phyloP scores from a whole-genome alignment of 768 basidiomycete species.

The Naematelia aurantialba region DNA sequence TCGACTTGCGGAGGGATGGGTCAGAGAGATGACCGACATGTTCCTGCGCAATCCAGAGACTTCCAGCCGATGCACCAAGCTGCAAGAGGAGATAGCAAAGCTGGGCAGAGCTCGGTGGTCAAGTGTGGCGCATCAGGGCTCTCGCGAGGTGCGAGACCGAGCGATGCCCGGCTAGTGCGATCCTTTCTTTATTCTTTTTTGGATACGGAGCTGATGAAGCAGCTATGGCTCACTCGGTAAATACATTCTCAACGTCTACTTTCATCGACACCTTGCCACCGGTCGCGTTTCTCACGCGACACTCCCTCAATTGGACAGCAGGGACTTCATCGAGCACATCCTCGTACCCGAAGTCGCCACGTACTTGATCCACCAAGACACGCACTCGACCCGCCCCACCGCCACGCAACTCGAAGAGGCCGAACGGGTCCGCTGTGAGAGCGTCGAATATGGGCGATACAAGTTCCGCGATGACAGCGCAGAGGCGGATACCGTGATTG shows the following conservation, averaged over 20 bases:
- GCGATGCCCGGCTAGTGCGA: slow-evolving; percentile 10
- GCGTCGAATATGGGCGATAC: neutral
- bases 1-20: slow-evolving; percentile 20
- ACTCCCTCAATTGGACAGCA: slow-evolving; percentile 25
- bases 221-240: slow-evolving; percentile 39
- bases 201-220: slow-evolving; percentile 1
- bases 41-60: neutral
- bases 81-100: neutral
- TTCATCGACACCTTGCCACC: slow-evolving; percentile 21
- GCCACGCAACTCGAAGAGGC: neutral
- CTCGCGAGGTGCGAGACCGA: neutral
- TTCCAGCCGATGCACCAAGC: neutral
- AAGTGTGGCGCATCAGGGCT: neutral
- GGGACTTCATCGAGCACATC: slow-evolving; percentile 75
- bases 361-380: slow-evolving; percentile 77
- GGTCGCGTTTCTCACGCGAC: slow-evolving; percentile 6
- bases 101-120: neutral
- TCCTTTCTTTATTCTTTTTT: neutral
- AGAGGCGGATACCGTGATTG: neutral
- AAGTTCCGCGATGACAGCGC: neutral
- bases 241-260: slow-evolving; percentile 23
- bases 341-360: slow-evolving; percentile 86
- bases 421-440: neutral
- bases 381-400: slow-evolving; percentile 23
- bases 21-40: slow-evolving; percentile 1